These are phyloP conservation scores for Zostera marina DNA, from an alignment of 116 monocot species.

Conservation along the genomic window DNA sequence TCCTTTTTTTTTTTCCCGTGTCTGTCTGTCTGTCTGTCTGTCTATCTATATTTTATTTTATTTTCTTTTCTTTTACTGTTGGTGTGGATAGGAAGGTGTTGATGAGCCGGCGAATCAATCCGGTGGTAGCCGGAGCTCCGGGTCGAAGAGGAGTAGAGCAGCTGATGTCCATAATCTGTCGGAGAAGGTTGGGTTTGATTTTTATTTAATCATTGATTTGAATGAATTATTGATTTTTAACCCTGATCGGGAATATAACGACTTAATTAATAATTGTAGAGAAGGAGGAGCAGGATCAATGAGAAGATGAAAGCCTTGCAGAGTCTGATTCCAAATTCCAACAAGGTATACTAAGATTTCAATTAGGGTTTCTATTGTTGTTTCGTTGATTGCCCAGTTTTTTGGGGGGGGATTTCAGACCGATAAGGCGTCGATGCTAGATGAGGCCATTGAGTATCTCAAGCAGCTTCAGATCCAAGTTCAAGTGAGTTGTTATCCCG, in stretches of 20 bases:
- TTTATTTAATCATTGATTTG: too few relatives aligned
- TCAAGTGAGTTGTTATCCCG: constrained; percentile 22
- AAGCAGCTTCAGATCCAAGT: constrained; percentile 92
- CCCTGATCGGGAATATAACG: too few relatives aligned
- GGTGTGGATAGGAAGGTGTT: constrained; percentile 21
- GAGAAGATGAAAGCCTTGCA: constrained; percentile 32
- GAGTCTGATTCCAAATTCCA: constrained; percentile 27
- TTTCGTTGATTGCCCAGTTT: background rate
- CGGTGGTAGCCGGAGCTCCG: constrained; percentile 9
- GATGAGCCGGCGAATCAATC: constrained; percentile 16
- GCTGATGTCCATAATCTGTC: constrained; percentile 80
- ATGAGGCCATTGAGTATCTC: constrained; percentile 85
- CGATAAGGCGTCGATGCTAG: constrained; percentile 92
- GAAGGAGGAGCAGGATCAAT: constrained; percentile 27
- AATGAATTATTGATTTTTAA: too few relatives aligned
- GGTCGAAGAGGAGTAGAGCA: constrained; percentile 64
- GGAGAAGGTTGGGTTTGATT: constrained; percentile 30
- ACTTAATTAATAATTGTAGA: constrained; percentile 10
- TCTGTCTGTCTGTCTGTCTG: background rate
- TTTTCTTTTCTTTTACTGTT: background rate
- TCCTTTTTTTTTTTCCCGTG: too few relatives aligned
- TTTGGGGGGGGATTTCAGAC: constrained; percentile 24
- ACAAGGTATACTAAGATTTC: too few relatives aligned
- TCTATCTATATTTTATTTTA: background rate
- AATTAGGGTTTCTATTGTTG: background rate